Evolutionary conservation across 495 filamentous ascomycete genomes (phyloP), one percentile per base, ranked within the genome.

Genomic region (Xylaria palmicola): DNA sequence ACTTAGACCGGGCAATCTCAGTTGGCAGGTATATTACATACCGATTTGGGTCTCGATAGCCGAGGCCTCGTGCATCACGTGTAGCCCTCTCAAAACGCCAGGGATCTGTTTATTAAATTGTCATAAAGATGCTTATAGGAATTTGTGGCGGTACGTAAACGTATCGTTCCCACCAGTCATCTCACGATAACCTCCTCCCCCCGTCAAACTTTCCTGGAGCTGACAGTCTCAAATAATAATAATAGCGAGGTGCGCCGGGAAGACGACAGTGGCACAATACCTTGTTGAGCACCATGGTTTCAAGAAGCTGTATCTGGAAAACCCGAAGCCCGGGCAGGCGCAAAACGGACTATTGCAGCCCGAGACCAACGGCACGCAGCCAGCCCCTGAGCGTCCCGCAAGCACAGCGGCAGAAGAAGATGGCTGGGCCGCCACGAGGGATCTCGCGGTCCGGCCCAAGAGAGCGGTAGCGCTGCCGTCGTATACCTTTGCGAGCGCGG

Each of bases 241-340:
- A n/a, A n/a, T 68, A 95, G 93, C 88, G 58, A 91, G 96, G 58
- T 97, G 91, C 73, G 86, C 93, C 30, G 94, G 94, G 60, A 97
- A 96, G 75, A 84, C 85, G 66, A 88, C 91, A 12, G 86, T 97
- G 44, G 91, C 92, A 48, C 79, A 88, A 30, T 96, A 93, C 68
- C 83, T 98, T 12, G 83, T 90, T 59, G 76, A 89, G 26, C 77
- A 90, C 40, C 86, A 96, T 69, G 87, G 82, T 26, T 98, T 97
- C 68, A 83, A 77, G 40, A 80, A 77, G 9, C 72, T 92, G 26
- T 73, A 72, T 43, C 67, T 88, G 37, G 59, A 61, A 5, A 62
- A n/a, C 0, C 30, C 4, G 19, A 17, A 26, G 22, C 27, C 8
- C 12, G 50, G 22, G 27, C 36, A 41, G 17, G 20, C 40, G 39